Evolutionary conservation across 805 yeast genomes (phyloP), one percentile per base, ranked within the genome.

Genomic region (Candida nitratophila): DNA sequence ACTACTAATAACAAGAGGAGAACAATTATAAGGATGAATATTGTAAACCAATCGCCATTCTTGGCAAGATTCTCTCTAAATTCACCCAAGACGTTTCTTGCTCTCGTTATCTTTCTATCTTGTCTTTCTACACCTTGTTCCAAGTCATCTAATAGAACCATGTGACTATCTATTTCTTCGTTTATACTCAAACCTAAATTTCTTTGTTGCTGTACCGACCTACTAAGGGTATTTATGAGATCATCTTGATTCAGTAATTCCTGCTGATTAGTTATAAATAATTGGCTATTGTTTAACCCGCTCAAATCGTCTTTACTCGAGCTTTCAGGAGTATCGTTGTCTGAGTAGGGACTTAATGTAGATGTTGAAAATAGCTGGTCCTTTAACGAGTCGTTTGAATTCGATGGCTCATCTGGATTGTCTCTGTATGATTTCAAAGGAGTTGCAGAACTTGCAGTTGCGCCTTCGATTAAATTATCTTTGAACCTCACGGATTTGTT

Each of bases 11-110:
- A 53, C 4, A 76, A 47, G 15, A 77, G 51, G 41, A 77, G 52
- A 19, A 77, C 61, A n/a, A 75, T 36, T 2, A 68, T 51, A 44
- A 77, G 55, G 3, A 68, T 60, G 1, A 72, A 49, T 10, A 77
- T 77, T 0, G 72, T 66, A 29, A 68, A 51, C 69, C 81, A 76
- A 30, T 72, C 74, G 0, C 76, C 75, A 49, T 73, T 72, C 44
- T 72, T 74, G 39, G 64, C 66, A 15, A 76, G 63, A 26, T 64
- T 66, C 16, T 59, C 59, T 31, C 65, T 65, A 42, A 74, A 73
- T 26, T 56, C 57, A 7, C 54, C 59, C 40, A 77, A 51, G 44
- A 70, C 63, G 31, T 56, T 56, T 35, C 62, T 61, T 0, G 81
- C 80, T 29, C 69, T 56, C 3, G 55, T 50, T 14, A 77, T 52